A percentile compares a stretch with the other conserved stretches of the same genome.
phyloP scores from a whole-genome alignment of 495 filamentous ascomycete species.

The Penicillium pancosmium region DNA sequence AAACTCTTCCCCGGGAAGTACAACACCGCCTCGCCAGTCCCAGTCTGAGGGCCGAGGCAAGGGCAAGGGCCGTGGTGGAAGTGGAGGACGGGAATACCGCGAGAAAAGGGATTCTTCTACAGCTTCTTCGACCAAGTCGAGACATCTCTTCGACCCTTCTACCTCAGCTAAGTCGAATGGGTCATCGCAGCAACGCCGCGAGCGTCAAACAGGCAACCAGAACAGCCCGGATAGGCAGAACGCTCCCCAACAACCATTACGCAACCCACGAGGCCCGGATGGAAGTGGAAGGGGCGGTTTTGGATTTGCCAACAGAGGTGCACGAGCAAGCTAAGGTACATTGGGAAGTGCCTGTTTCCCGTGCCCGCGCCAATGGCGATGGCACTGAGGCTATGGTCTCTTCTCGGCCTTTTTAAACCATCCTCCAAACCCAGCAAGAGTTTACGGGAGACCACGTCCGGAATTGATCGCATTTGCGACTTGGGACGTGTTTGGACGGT shows the following conservation, averaged over 20 bases:
- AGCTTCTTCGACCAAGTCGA: conserved; percentile 43
- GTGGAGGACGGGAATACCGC: conserved; percentile 30
- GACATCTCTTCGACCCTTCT: conserved; percentile 74
- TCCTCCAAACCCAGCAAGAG: not conserved
- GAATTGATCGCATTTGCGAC: conserved; percentile 62
- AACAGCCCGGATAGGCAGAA: conserved; percentile 45
- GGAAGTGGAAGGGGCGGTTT: conserved; percentile 74
- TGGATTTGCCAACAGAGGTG: conserved; percentile 58
- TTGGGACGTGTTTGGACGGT: conserved; percentile 62
- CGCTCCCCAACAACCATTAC: conserved; percentile 59
- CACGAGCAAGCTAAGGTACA: conserved; percentile 36
- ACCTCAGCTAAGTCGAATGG: conserved; percentile 63
- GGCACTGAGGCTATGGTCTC: not conserved
- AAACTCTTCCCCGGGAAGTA: conserved; percentile 60
- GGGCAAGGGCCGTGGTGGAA: conserved; percentile 42
- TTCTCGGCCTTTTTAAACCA: not conserved
- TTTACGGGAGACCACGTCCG: conserved; percentile 53
- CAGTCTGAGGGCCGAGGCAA: conserved; percentile 41
- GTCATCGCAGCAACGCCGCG: conserved; percentile 55
- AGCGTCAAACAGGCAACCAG: conserved; percentile 37
- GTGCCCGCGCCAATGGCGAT: not conserved
- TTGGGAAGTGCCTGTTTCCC: not conserved
- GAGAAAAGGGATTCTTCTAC: conserved; percentile 54
- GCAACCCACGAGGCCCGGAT: conserved; percentile 76
- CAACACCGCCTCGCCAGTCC: conserved; percentile 62